A percentile compares a stretch with the other conserved stretches of the same genome.
phyloP scores from a whole-genome alignment of 345 rosid species.

The Rubroshorea leprosula region DNA sequence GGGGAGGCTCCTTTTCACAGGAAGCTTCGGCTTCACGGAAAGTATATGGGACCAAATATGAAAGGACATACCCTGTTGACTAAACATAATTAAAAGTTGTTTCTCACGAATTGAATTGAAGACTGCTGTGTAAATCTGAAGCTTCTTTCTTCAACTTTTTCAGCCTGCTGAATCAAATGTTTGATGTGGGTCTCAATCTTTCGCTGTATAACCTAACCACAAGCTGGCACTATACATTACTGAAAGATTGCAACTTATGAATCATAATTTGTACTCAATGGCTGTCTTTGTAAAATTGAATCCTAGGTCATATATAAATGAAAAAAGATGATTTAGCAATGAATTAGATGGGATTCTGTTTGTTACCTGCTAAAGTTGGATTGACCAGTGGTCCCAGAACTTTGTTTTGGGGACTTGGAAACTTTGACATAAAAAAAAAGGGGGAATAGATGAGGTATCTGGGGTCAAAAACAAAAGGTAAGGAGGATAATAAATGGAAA shows the following conservation, averaged over 20 bases:
- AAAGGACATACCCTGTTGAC: not conserved
- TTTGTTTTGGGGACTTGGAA: not conserved
- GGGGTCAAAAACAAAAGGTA: not conserved
- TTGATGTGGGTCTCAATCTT: not conserved
- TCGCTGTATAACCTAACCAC: too few species aligned
- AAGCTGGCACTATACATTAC: too few species aligned
- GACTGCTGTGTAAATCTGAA: too few species aligned
- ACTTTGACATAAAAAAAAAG: not conserved
- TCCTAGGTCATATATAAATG: not conserved
- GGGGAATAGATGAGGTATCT: not conserved
- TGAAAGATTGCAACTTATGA: too few species aligned
- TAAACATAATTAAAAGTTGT: slow-evolving; percentile 4
- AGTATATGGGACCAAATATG: slow-evolving; percentile 4
- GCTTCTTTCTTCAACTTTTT: too few species aligned
- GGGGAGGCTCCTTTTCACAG: not conserved
- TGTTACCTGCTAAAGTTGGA: not conserved
- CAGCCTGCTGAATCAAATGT: not conserved
- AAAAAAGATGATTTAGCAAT: not conserved
- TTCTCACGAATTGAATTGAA: too few species aligned
- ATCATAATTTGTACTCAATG: not conserved
- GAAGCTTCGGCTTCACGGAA: slow-evolving; percentile 20
- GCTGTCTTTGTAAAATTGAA: not conserved
- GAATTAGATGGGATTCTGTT: too few species aligned
- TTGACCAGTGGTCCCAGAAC: not conserved
- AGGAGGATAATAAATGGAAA: not conserved